phyloP scores from a whole-genome alignment of 805 yeast genomes.

The Lachancea waltii region DNA sequence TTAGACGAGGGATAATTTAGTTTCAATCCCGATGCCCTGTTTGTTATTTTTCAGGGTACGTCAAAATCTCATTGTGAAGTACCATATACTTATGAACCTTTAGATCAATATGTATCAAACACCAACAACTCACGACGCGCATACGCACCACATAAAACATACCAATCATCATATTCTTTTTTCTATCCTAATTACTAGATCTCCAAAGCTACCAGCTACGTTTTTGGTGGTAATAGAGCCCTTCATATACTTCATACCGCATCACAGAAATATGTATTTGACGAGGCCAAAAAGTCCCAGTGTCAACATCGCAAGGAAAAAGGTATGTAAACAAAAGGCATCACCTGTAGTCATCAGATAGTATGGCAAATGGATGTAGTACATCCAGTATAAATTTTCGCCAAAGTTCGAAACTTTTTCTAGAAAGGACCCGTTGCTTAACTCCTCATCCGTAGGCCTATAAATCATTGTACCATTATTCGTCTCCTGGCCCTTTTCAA shows the following conservation, averaged over 20 bases:
- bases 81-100: too few species aligned
- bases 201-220: background rate
- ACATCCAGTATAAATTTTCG: constrained; percentile 38
- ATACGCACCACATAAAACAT: too few species aligned
- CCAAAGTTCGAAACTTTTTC: constrained; percentile 27
- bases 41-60: too few species aligned
- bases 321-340: constrained; percentile 36
- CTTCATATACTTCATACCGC: background rate
- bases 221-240: background rate
- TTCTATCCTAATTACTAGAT: too few species aligned
- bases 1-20: too few species aligned
- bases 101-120: too few species aligned
- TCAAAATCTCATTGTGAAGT: too few species aligned
- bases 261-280: constrained; percentile 25
- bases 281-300: constrained; percentile 36
- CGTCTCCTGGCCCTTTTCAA: constrained; percentile 5
- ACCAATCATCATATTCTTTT: too few species aligned
- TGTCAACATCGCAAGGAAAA: constrained; percentile 34
- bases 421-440: constrained; percentile 19
- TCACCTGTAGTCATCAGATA: constrained; percentile 39
- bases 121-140: too few species aligned
- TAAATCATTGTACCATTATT: constrained; percentile 25
- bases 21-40: too few species aligned
- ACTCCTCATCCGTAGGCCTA: constrained; percentile 27
- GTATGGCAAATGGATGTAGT: constrained; percentile 40